These are phyloP conservation scores for Hypoxylon fragiforme DNA, from an alignment of 495 filamentous ascomycete genomes.

Conservation along the genomic window DNA sequence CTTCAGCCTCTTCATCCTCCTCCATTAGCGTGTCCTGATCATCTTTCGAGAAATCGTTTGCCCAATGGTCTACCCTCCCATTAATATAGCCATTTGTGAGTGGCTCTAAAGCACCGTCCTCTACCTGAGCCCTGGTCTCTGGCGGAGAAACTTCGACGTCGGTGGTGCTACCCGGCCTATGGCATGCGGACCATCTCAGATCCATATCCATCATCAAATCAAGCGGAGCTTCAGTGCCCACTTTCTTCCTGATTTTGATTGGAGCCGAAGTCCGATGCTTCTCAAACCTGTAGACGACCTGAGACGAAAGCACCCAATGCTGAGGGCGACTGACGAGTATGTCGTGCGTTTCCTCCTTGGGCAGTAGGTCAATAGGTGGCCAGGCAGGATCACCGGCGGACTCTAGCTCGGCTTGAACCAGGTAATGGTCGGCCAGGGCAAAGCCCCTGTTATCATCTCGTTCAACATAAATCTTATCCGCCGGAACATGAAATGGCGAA, in stretches of 20 bases:
- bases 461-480: constrained; percentile 51
- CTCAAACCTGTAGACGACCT: constrained; percentile 44
- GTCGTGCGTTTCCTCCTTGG: constrained; percentile 37
- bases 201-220: constrained; percentile 52
- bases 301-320: constrained; percentile 47
- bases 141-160: constrained; percentile 28
- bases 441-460: constrained; percentile 45
- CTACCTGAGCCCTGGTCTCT: constrained; percentile 36
- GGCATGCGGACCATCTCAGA: constrained; percentile 46
- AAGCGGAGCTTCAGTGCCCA: constrained; percentile 35
- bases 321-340: constrained; percentile 30
- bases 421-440: constrained; percentile 51
- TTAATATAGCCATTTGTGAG: constrained; percentile 36
- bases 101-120: constrained; percentile 35
- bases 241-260: constrained; percentile 43
- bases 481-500: constrained; percentile 50
- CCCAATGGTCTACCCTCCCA: constrained; percentile 23
- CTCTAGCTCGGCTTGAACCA: constrained; percentile 50
- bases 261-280: constrained; percentile 43
- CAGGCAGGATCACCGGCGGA: constrained; percentile 50
- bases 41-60: constrained; percentile 22
- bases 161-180: constrained; percentile 28
- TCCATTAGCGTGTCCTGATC: constrained; percentile 37
- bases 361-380: constrained; percentile 49
- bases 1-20: constrained; percentile 39